Evolutionary conservation across 192 early-diverging fungal species (phyloP).

Genomic region (Linnemannia exigua): DNA sequence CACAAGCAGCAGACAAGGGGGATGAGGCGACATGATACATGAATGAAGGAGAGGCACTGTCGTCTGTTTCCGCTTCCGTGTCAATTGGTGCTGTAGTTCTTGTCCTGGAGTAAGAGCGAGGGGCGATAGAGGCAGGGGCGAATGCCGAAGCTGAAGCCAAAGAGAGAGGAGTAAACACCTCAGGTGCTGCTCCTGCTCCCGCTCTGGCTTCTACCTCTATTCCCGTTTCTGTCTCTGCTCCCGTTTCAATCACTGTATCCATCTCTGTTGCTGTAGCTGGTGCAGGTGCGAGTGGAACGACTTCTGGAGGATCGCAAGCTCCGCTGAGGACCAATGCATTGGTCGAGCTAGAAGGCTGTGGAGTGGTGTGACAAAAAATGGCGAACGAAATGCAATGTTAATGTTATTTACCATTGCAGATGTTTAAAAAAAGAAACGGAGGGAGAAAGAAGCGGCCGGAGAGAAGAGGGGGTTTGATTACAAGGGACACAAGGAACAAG

Average conservation of each 20-base stretch:
- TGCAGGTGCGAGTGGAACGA: background rate
- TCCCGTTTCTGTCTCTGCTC: background rate
- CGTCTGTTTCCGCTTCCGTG: background rate
- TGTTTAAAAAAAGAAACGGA: conserved; percentile 5
- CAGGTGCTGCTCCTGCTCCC: background rate
- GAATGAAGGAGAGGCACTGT: background rate
- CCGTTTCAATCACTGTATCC: background rate
- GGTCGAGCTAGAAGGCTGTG: conserved; percentile 45
- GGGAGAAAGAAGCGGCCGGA: background rate
- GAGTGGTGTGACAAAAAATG: background rate
- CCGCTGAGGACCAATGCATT: conserved; percentile 49
- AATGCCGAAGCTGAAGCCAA: background rate
- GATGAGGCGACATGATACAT: background rate
- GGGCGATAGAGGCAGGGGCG: background rate
- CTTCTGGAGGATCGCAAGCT: conserved; percentile 29
- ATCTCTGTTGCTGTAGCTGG: background rate
- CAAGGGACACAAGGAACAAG: background rate
- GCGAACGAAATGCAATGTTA: background rate
- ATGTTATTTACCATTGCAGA: background rate
- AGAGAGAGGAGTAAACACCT: background rate
- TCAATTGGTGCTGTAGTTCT: background rate
- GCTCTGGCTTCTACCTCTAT: background rate
- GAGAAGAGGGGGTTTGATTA: background rate
- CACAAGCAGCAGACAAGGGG: background rate
- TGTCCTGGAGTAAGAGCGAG: background rate